Percentiles rank a stretch among this genome's conserved stretches.
These are phyloP conservation scores for Glaciozyma martinii DNA, from an alignment of 768 basidiomycete genomes.

Conservation along the genomic window DNA sequence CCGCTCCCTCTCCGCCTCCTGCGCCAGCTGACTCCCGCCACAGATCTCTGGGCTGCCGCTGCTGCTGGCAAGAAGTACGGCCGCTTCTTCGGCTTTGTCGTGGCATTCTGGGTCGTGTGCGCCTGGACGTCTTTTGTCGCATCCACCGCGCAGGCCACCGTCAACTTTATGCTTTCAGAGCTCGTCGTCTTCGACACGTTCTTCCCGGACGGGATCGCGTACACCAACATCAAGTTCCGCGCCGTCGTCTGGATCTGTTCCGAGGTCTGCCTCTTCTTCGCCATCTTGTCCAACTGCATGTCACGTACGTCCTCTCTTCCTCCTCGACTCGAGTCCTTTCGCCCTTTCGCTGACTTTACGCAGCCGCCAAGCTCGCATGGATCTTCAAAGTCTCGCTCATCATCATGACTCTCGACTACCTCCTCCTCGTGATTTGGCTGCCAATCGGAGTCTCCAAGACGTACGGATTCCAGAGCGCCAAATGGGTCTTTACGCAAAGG, in stretches of 20 bases:
- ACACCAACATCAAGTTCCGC: conserved; percentile 72
- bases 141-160: conserved; percentile 77
- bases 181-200: conserved; percentile 67
- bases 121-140: conserved; percentile 93
- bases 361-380: conserved; percentile 50
- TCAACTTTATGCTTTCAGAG: conserved; percentile 81
- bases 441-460: conserved; percentile 81
- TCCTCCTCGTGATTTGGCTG: conserved; percentile 81
- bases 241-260: conserved; percentile 75
- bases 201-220: conserved; percentile 68
- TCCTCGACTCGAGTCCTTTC: not conserved
- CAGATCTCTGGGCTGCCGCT: conserved; percentile 93
- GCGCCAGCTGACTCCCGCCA: conserved; percentile 47
- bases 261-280: conserved; percentile 58
- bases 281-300: conserved; percentile 75
- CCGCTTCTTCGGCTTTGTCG: conserved; percentile 76
- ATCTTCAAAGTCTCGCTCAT: conserved; percentile 68
- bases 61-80: conserved; percentile 81
- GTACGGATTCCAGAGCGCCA: conserved; percentile 75
- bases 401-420: conserved; percentile 74
- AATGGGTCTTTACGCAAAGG: conserved; percentile 73
- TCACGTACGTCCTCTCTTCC: conserved; percentile 48
- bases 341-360: not conserved
- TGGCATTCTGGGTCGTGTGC: conserved; percentile 87
- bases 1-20: conserved; percentile 39